Evolutionary conservation across 129 eudicot genomes (phyloP).

Genomic region (carrot (Daucus carota)): DH1_v3.0 NC_030381.2:19188501-19189000

Average conservation of each 20-base stretch:
- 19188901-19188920: background rate
- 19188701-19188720: conserved; percentile 16
- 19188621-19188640: background rate
- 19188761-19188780: background rate
- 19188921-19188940: background rate
- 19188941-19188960: background rate
- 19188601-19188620: no score
- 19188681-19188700: conserved; percentile 28
- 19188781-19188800: background rate
- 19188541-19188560: no score
- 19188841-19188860: background rate
- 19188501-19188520: no score
- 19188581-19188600: no score
- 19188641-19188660: conserved; percentile 35
- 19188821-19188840: background rate
- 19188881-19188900: background rate
- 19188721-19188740: conserved; percentile 26
- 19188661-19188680: conserved; percentile 44
- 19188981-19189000: background rate
- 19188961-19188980: background rate
- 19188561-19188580: no score
- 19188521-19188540: no score
- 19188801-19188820: background rate
- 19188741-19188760: background rate
- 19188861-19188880: no score